Conservation (phyloP, 192 early-diverging fungal species). For the Backusella tarrabulga region DNA sequence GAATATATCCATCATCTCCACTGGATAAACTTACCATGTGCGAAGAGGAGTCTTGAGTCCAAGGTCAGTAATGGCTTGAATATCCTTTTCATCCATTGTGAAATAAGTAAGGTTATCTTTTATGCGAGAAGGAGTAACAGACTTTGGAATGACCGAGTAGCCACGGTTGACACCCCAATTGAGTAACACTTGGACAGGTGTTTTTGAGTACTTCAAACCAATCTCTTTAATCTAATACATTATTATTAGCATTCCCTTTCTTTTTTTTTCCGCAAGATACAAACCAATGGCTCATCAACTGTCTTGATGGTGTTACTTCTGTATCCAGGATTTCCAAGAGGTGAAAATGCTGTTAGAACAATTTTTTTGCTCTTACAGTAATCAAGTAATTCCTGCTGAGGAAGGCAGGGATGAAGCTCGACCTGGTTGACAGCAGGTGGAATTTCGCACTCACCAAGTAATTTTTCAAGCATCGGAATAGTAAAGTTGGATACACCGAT, state of each 20-base stretch:
- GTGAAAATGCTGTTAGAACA: constrained; percentile 69
- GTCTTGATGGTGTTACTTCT: constrained; percentile 5
- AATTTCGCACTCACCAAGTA: constrained; percentile 60
- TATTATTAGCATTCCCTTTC: neutral
- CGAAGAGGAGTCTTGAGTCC: constrained; percentile 18
- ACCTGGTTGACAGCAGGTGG: constrained; percentile 72
- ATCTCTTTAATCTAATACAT: constrained; percentile 41
- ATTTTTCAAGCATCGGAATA: constrained; percentile 52
- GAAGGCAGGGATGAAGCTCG: constrained; percentile 53
- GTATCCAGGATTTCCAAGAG: constrained; percentile 52
- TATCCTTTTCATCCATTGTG: constrained; percentile 20
- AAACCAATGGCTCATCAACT: constrained; percentile 11
- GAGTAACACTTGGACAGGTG: constrained; percentile 52
- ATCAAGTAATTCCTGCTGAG: constrained; percentile 55
- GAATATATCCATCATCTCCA: neutral
- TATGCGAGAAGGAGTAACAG: constrained; percentile 51
- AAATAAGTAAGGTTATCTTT: constrained; percentile 55
- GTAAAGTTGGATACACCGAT: constrained; percentile 83
- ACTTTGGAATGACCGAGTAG: constrained; percentile 67
- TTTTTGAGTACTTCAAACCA: constrained; percentile 42
- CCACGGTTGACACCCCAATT: constrained; percentile 54
- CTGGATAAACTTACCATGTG: neutral
- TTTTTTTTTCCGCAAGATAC: neutral
- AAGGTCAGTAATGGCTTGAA: constrained; percentile 23
- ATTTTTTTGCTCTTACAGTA: constrained; percentile 63